A percentile compares a stretch with the other conserved stretches of the same genome.
phyloP scores from a whole-genome alignment of 2,329 filamentous ascomycete species.

The Ophiognomonia clavigignenti-juglandacearum region DNA sequence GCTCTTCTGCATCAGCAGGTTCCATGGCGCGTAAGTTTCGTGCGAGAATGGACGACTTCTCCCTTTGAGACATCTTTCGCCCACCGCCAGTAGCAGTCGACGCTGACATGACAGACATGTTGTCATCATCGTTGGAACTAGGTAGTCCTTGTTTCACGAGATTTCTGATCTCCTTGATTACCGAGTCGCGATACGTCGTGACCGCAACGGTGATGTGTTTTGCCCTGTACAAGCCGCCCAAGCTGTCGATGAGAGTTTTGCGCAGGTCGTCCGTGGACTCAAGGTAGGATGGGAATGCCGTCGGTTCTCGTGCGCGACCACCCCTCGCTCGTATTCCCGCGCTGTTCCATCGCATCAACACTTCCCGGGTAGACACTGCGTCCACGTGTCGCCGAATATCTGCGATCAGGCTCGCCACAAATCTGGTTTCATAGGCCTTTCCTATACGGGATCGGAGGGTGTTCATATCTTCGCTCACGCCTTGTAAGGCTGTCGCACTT shows the following conservation, averaged over 20 bases:
- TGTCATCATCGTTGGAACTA: constrained; percentile 91
- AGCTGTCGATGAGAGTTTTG: constrained; percentile 60
- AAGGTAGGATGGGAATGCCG: constrained; percentile 74
- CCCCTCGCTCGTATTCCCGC: constrained; percentile 70
- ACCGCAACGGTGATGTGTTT: constrained; percentile 77
- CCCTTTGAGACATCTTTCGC: constrained; percentile 68
- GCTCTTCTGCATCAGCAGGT: constrained; percentile 74
- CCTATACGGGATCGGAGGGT: constrained; percentile 77
- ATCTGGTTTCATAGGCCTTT: constrained; percentile 77
- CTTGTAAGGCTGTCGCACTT: constrained; percentile 71
- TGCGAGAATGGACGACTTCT: constrained; percentile 84
- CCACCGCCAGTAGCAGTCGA: constrained; percentile 66
- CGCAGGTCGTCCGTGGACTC: constrained; percentile 67
- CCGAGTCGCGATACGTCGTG: constrained; percentile 76
- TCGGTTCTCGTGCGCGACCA: constrained; percentile 58
- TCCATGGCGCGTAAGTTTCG: constrained; percentile 83
- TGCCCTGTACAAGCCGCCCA: constrained; percentile 77
- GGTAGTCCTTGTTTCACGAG: constrained; percentile 82
- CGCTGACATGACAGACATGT: constrained; percentile 79
- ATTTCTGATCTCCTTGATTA: constrained; percentile 79
- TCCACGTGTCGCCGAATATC: constrained; percentile 81
- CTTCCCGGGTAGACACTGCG: constrained; percentile 64
- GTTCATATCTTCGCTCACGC: constrained; percentile 71
- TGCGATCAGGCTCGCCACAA: constrained; percentile 69
- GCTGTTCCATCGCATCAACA: constrained; percentile 79